Evolutionary conservation across 768 basidiomycete genomes (phyloP), one percentile per base, ranked within the genome.

Genomic region (Boletus speciosus): DNA sequence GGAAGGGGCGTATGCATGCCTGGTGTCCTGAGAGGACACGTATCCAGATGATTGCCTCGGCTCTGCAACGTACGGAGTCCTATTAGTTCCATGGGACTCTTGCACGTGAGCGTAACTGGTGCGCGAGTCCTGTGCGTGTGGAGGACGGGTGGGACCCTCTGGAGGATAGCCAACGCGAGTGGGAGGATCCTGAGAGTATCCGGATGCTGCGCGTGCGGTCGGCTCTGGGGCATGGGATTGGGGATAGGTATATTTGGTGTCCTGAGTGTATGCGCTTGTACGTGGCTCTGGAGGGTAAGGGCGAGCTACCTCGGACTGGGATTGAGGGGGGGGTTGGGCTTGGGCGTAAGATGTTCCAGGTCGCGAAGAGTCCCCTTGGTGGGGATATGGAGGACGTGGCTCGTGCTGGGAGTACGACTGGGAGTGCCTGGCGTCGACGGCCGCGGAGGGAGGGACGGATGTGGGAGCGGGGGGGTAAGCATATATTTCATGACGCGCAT

Each of bases 401-500:
- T 67, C 66, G 21, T 66, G 65, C 25, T 59, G 60, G 42, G 56
- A 39, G 48, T 58, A 64, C 2, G 64, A 43, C 19, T 66, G 64
- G 27, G 64, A 8, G 29, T 66, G 61, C 10, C 66, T 57, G 11
- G 59, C 15, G 5, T 68, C 66, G 21, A 59, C 29, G 5, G 61
- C 42, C 37, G 64, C 29, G 31, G 63, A 36, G 3, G 58, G 10
- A 43, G 66, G 46, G 2, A 57, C 55, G 16, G 65, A 42, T 14
- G 62, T 3, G 27, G 63, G 35, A 10, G 52, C 38, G 54, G 54
- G 12, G 6, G 54, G 52, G 11, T 67, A 57, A 47, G 61, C 2
- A 25, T 63, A 68, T 45, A 68, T 50, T 16, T 66, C 66, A 14
- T 66, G 63, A 47, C 66, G 66, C 3, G 57, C 32, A 43, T 68